phyloP scores from a whole-genome alignment of 495 filamentous ascomycete species.

The Lichenothelia convexa region DNA sequence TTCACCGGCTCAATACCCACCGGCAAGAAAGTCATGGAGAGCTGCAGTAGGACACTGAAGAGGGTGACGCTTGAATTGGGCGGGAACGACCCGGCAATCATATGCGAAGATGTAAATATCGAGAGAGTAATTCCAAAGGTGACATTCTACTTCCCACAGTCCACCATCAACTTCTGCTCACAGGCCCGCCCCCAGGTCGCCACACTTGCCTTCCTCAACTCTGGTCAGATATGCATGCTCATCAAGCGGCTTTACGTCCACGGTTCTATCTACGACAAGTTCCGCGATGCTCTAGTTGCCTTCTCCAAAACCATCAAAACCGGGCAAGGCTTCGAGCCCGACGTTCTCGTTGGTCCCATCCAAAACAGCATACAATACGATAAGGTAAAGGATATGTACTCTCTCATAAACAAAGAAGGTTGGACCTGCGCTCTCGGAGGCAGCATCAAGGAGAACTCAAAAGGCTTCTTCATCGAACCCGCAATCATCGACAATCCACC shows the following conservation, averaged over 20 bases:
- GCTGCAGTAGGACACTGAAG: constrained; percentile 38
- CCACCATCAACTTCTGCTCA: not conserved
- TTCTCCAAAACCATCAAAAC: constrained; percentile 32
- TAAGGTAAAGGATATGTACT: constrained; percentile 23
- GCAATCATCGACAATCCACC: constrained; percentile 32
- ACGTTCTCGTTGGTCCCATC: constrained; percentile 25
- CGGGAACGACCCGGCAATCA: constrained; percentile 50
- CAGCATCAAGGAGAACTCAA: constrained; percentile 1
- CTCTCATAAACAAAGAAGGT: not conserved
- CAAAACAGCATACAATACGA: constrained; percentile 37
- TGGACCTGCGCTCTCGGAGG: not conserved
- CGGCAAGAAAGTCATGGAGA: constrained; percentile 39
- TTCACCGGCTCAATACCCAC: constrained; percentile 44
- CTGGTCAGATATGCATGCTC: constrained; percentile 40
- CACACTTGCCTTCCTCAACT: constrained; percentile 39
- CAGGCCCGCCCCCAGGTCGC: constrained; percentile 10
- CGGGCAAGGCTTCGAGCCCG: constrained; percentile 13
- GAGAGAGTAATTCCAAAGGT: constrained; percentile 37
- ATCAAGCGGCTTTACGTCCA: constrained; percentile 54
- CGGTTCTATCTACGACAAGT: constrained; percentile 44
- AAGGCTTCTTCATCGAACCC: constrained; percentile 29
- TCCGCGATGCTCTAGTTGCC: constrained; percentile 34
- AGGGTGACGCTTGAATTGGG: constrained; percentile 20
- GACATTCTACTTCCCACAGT: not conserved
- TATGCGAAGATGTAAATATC: constrained; percentile 50